Evolutionary conservation across 805 yeast species (phyloP), one percentile per base, ranked within the genome.

Genomic region (Barnettozyma vustinii): DNA sequence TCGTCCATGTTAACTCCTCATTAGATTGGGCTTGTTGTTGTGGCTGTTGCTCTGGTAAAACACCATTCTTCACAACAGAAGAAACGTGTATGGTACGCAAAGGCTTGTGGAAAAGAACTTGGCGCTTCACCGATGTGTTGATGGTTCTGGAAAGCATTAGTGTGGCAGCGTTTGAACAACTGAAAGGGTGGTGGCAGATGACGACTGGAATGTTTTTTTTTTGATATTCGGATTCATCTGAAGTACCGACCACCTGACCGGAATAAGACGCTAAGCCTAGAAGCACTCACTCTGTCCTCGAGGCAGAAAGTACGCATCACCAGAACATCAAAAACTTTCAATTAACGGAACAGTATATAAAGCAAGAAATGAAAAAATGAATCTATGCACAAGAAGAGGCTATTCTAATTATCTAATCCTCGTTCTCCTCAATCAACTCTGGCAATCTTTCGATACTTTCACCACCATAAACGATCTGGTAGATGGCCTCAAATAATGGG

Each of bases 401-500:
- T 10, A 37, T 19, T 13, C 41, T 21, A 21, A 9, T 19, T 4
- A 36, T 37, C 26, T 37, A 37, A 15, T 37, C 27, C 16, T 37
- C 41, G 26, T 13, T 37, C 41, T 37, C 41, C 61, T 83, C 90
- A 57, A 85, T 76, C 67, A 83, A 72, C 51, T 72, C 74, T 45
- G 96, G 96, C 59, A 91, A 75, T 59, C 81, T 80, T 55, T 83
- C 83, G 67, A 91, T 85, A 56, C 82, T 76, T 57, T 82, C 81
- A 50, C 78, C 76, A 52, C 87, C 89, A 69, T 80, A 89, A 49
- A 89, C 80, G 58, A 92, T 87, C 63, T 81, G 83, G 70, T 90
- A 90, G 44, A 95, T 90, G 35, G 77, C 74, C 61, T 72, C 75
- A 45, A 74, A 71, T 47, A 73, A 62, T 54, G 98, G 98, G 79